phyloP scores from a whole-genome alignment of 1,284 basidiomycete genomes.

The Boletus holoroseus region DNA sequence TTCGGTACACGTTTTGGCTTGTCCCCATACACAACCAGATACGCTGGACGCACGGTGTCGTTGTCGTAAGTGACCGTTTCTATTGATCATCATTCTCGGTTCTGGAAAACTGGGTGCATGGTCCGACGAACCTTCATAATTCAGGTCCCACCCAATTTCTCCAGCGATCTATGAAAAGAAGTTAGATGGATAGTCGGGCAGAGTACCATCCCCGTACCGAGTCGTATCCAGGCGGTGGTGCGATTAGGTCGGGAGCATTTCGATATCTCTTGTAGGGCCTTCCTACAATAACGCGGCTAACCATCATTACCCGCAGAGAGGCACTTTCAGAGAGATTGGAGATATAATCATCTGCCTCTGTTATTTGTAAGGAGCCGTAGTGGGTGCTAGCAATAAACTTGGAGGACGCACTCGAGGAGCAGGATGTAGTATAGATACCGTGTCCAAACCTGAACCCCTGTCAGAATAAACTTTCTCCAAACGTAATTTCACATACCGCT shows the following conservation, averaged over 20 bases:
- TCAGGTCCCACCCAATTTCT: conserved; percentile 50
- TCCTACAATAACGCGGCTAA: conserved; percentile 58
- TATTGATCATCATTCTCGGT: conserved; percentile 7
- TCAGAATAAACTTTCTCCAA: background rate
- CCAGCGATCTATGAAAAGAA: conserved; percentile 33
- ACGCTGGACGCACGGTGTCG: conserved; percentile 55
- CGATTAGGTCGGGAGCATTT: conserved; percentile 43
- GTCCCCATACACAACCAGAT: conserved; percentile 48
- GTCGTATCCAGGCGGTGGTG: conserved; percentile 50
- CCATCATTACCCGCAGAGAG: conserved; percentile 42
- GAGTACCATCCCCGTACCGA: conserved; percentile 39
- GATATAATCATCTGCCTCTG: conserved; percentile 60
- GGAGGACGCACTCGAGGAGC: conserved; percentile 50
- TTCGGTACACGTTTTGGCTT: conserved; percentile 26
- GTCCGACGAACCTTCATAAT: conserved; percentile 41
- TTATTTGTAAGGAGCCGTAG: conserved; percentile 8
- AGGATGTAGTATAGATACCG: conserved; percentile 56
- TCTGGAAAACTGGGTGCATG: background rate
- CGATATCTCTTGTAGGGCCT: conserved; percentile 43
- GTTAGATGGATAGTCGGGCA: background rate
- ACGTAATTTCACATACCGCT: conserved; percentile 32
- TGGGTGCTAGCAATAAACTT: background rate
- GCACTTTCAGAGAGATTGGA: conserved; percentile 38
- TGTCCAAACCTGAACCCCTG: conserved; percentile 45
- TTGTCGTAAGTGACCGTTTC: conserved; percentile 58